Evolutionary conservation across 768 basidiomycete species (phyloP), one percentile per base, ranked within the genome.

Genomic region (Mycena galericulata): DNA sequence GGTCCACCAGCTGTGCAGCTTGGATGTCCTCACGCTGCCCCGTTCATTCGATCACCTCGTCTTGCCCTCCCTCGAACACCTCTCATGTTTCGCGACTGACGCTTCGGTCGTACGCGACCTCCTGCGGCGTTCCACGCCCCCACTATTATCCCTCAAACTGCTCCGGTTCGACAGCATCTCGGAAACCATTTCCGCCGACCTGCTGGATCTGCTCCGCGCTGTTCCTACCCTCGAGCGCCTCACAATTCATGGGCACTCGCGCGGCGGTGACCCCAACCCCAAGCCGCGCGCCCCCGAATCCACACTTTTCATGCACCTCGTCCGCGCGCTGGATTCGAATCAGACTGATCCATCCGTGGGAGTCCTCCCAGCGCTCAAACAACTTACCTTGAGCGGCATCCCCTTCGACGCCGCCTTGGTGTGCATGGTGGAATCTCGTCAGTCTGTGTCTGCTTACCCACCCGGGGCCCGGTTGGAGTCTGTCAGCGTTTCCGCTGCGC

Each of bases 351-450:
- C 34, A 7, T 7, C 34, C 8, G 14, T 7, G 8, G 34, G 34
- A 36, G 6, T 47, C 17, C 58, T 60, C n/a, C 46, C 58, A 1
- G 24, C 17, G 22, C 58, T 60, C 30, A 47, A 15, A n/a, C 46
- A 60, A 11, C 32, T 60, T 0, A 27, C 22, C 18, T 15, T 60
- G 14, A 30, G 10, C 15, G 58, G 58, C 7, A 7, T 60, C 14
- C 32, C 34, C 8, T 60, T 60, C 46, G 58, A 38, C 46, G 15
- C 15, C 11, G 9, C 45, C 3, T 49, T 60, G 8, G 46, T 60
- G 1, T 15, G 32, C 46, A 60, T 60, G 58, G 46, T 60, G 22
- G 58, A 47, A 32, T 47, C 58, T 11, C 46, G 45, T 24, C 14
- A 26, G 1, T 14, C 15, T n/a, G 14, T 4, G 12, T 15, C 17